Evolutionary conservation across 176 grass and related monocot genomes (phyloP), one percentile per base, ranked within the genome.

Genomic region (Musa acuminata): DNA sequence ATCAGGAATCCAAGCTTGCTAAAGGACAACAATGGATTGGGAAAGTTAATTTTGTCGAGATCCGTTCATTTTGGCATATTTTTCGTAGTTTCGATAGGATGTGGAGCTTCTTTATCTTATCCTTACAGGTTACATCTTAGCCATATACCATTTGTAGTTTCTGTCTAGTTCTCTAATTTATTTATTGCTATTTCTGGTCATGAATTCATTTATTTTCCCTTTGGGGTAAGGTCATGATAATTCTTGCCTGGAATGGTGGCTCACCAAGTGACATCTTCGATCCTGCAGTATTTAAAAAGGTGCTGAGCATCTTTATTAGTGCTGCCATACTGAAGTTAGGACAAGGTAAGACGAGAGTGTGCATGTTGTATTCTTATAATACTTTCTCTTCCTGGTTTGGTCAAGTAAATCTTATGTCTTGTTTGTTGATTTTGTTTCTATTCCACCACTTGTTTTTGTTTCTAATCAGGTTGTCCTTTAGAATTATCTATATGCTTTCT

Each of bases 21-120:
- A 78, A 63, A 79, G 51, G 8, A 57, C 57, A 73, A 14, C 90
- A 57, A 76, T 85, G 92, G 85, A 87, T 83, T 70, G 94, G 94
- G 24, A 97, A 97, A 83, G 64, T 97, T 59, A 97, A 97, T 77
- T 97, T 97, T 69, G 94, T 97, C 29, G 94, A 97, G 78, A 84
- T 97, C 72, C 85, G 94, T 35, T 93, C 94, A 72, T 91, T 89
- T 87, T 97, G 94, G 94, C 94, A 97, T 80, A 89, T 97, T 77
- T 91, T 97, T 64, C 92, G 90, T 67, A 98, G 90, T 85, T 98
- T 98, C 55, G 90, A 93, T 77, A 93, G 94, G 91, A 83, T 98
- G 80, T 98, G 94, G 94, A 84, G 67, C 72, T 93, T 93, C 83
- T 90, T 98, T 72, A 89, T 98, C 69, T 81, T 98, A 89, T 69